Base-by-base conservation (phyloP, 2,329 filamentous ascomycete genomes). In the Plectosphaerella sp. region DNA sequence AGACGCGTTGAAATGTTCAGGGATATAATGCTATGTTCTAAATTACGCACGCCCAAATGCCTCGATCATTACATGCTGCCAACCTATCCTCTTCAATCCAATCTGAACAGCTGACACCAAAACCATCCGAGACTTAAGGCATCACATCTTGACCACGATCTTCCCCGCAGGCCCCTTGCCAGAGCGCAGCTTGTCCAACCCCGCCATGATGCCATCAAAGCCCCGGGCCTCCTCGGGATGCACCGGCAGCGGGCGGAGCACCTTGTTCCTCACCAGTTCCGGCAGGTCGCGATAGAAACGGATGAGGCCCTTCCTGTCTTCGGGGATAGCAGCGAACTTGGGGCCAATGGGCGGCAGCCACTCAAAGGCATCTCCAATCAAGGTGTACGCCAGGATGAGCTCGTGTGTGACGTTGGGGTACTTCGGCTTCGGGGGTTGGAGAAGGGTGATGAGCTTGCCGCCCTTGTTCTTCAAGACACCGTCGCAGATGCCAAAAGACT, bases 371-470 rank as follows among this genome's bases (percentile, higher is more conserved):
- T 47, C 53, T 0, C 64, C 64, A 11, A 63, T 53, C 3, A 58
- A 18, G 1, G 60, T 63, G 36, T 63, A 65, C 1, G 59, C 52
- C 57, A 65, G 58, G 14, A 64, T 57, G 39, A 57, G 22, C 5
- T 62, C 57, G 45, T 58, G 57, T 9, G 52, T 51, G 12, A 63
- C 61, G 12, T 54, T 56, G 2, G 54, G 51, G 1, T 55, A 33
- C n/a, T 57, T 59, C 2, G 58, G 48, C 33, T 60, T 57, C 8
- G 55, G 57, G 14, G 53, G 50, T 9, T 54, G 52, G 1, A 68
- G 53, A 15, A 68, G 58, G 1, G 57, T 58, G 6, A 67, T 47
- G 4, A 68, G 62, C 48, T 64, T 62, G 4, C 66, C 65, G 9
- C 64, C 64, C 4, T 58, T 58, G 3, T 49, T 35, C 35, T 56